A percentile compares a stretch with the other conserved stretches of the same genome.
Conservation (phyloP, 768 basidiomycete genomes). For the Lentinula boryana region DNA sequence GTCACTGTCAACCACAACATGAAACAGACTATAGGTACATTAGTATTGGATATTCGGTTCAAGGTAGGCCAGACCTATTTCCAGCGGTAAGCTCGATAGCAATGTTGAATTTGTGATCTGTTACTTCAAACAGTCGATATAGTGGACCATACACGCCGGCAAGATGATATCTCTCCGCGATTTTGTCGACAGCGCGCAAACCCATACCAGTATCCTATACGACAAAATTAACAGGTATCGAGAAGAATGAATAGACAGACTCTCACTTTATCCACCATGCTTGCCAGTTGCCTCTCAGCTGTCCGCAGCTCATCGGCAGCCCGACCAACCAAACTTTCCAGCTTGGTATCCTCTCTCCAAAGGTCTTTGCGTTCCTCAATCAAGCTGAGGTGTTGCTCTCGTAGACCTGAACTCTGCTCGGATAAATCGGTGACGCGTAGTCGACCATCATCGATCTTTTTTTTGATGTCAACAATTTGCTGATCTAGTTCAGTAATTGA, state of each 20-base stretch:
- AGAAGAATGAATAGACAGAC: background rate
- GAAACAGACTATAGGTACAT: slow-evolving; percentile 65
- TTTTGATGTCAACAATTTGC: slow-evolving; percentile 49
- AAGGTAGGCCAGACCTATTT: slow-evolving; percentile 59
- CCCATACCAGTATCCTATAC: slow-evolving; percentile 85
- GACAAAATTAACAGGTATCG: background rate
- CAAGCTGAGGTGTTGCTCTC: slow-evolving; percentile 62
- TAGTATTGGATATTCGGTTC: slow-evolving; percentile 4
- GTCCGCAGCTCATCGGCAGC: slow-evolving; percentile 76
- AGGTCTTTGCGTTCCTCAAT: slow-evolving; percentile 84
- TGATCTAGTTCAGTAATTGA: slow-evolving; percentile 53
- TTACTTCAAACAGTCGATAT: slow-evolving; percentile 88
- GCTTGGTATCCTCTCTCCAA: slow-evolving; percentile 92
- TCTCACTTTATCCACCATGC: slow-evolving; percentile 94
- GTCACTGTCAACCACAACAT: slow-evolving; percentile 97
- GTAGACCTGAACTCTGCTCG: slow-evolving; percentile 55
- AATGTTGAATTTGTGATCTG: slow-evolving; percentile 82
- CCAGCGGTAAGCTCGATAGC: slow-evolving; percentile 95
- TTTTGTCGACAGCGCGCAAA: slow-evolving; percentile 78
- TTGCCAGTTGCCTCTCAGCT: slow-evolving; percentile 71
- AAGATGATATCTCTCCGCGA: slow-evolving; percentile 68
- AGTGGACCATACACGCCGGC: slow-evolving; percentile 90
- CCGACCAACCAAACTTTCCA: slow-evolving; percentile 69
- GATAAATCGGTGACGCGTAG: slow-evolving; percentile 47
- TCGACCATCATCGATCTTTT: slow-evolving; percentile 61